Percentiles rank a stretch among this genome's conserved stretches.
Evolutionary conservation across 371 early-diverging fungal species (phyloP).

Genomic region (Mortierella sp.): DNA sequence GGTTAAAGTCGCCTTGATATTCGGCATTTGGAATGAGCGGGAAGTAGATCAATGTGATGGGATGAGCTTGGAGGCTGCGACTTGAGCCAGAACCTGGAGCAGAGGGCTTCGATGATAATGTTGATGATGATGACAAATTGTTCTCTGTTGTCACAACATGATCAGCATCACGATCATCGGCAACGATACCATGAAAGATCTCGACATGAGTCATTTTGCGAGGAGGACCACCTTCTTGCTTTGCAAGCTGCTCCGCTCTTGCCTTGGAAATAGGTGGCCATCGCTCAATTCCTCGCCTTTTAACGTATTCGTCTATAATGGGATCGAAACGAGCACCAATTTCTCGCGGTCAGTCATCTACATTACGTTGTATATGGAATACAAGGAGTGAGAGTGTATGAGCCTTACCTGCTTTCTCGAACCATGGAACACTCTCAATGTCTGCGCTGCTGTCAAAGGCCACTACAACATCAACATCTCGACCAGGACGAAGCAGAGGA

Average conservation of each 20-base stretch:
- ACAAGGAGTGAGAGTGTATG: too few relatives aligned
- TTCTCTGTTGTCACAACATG: slow-evolving; percentile 15
- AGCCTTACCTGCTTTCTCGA: slow-evolving; percentile 65
- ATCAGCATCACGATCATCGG: slow-evolving; percentile 44
- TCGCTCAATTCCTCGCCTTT: slow-evolving; percentile 62
- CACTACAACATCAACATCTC: slow-evolving; percentile 74
- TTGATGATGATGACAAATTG: slow-evolving; percentile 5
- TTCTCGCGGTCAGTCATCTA: background rate
- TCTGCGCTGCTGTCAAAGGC: slow-evolving; percentile 74
- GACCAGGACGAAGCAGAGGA: slow-evolving; percentile 69
- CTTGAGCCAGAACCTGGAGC: slow-evolving; percentile 19
- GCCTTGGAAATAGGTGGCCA: slow-evolving; percentile 59
- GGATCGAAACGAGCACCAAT: too few relatives aligned
- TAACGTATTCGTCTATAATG: slow-evolving; percentile 59
- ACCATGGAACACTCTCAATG: slow-evolving; percentile 72
- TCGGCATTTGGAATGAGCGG: slow-evolving; percentile 68
- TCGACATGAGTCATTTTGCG: slow-evolving; percentile 49
- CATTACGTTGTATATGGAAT: background rate
- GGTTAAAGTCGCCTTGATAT: slow-evolving; percentile 68
- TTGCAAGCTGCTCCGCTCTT: slow-evolving; percentile 41
- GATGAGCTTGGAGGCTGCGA: slow-evolving; percentile 40
- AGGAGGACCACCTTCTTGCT: slow-evolving; percentile 38
- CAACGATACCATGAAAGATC: slow-evolving; percentile 51
- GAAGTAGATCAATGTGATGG: slow-evolving; percentile 68
- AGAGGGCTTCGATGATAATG: slow-evolving; percentile 36